Evolutionary conservation across 805 yeast genomes (phyloP).

Genomic region (Pichia occidentalis): DNA sequence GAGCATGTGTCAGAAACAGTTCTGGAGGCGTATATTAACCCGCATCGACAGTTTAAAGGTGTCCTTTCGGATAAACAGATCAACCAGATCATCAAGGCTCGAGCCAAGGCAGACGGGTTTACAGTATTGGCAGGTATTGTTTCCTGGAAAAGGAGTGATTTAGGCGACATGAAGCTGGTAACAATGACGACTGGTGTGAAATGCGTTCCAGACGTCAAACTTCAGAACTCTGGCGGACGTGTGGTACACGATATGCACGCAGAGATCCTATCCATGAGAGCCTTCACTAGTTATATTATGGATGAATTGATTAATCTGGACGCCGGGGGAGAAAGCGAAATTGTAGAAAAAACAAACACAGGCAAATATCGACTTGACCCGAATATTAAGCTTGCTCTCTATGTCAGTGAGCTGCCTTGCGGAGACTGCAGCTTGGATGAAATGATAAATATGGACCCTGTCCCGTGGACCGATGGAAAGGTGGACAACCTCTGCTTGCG

Average conservation of each 20-base stretch:
- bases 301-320: slow-evolving; percentile 35
- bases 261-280: slow-evolving; percentile 67
- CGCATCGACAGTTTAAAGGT: background rate
- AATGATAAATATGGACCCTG: slow-evolving; percentile 21
- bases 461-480: slow-evolving; percentile 17
- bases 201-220: slow-evolving; percentile 49
- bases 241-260: slow-evolving; percentile 89
- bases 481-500: slow-evolving; percentile 30
- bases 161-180: background rate
- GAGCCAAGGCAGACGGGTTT: slow-evolving; percentile 63
- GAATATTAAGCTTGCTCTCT: slow-evolving; percentile 46
- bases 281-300: slow-evolving; percentile 56
- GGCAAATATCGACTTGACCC: slow-evolving; percentile 29
- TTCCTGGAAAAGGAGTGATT: background rate
- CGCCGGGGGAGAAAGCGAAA: slow-evolving; percentile 10
- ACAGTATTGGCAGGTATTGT: slow-evolving; percentile 77
- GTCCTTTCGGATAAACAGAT: slow-evolving; percentile 1
- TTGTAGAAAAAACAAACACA: slow-evolving; percentile 7
- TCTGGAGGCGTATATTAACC: background rate
- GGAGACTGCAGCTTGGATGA: slow-evolving; percentile 77
- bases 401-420: slow-evolving; percentile 76
- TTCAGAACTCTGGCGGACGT: slow-evolving; percentile 41
- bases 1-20: too few relatives aligned
- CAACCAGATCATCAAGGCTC: slow-evolving; percentile 29
- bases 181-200: slow-evolving; percentile 68